Conservation (phyloP, 345 rosid genomes). For the Euphorbia pulcherrima region DNA sequence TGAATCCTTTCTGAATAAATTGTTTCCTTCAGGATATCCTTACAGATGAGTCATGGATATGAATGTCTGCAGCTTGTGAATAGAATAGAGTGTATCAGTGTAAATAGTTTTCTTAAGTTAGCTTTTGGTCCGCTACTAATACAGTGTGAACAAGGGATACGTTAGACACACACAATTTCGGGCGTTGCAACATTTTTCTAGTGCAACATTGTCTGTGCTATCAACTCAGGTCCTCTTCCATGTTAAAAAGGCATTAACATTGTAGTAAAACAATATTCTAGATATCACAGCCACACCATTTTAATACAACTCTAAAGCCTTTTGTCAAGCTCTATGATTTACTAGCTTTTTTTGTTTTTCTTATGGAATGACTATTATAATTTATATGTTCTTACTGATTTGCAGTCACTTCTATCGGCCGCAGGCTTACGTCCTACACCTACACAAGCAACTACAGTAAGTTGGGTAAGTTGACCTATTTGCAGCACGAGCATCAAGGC, state of each 20-base stretch:
- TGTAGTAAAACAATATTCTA: neutral
- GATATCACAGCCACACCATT: neutral
- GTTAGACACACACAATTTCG: slow-evolving; percentile 84
- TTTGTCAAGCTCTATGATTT: neutral
- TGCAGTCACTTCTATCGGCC: slow-evolving; percentile 96
- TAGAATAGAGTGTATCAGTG: neutral
- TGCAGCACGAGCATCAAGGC: slow-evolving; percentile 93
- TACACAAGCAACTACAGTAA: slow-evolving; percentile 88
- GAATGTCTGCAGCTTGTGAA: neutral
- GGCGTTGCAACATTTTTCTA: slow-evolving; percentile 78
- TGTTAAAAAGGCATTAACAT: slow-evolving; percentile 1
- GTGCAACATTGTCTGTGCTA: slow-evolving; percentile 80
- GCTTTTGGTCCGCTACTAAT: slow-evolving; percentile 11
- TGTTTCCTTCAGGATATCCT: slow-evolving; percentile 92
- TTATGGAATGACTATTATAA: neutral
- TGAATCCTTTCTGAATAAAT: slow-evolving; percentile 73
- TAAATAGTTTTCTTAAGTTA: neutral
- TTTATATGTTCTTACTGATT: slow-evolving; percentile 40
- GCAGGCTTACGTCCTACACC: slow-evolving; percentile 96
- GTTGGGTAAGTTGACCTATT: slow-evolving; percentile 79
- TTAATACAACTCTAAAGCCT: neutral
- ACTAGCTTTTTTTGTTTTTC: neutral
- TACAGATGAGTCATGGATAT: slow-evolving; percentile 49
- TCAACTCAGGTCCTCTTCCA: slow-evolving; percentile 81
- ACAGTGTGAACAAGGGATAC: slow-evolving; percentile 90